phyloP scores from a whole-genome alignment of 306 rosid genomes.

The Pyrus bretschneideri region DNA sequence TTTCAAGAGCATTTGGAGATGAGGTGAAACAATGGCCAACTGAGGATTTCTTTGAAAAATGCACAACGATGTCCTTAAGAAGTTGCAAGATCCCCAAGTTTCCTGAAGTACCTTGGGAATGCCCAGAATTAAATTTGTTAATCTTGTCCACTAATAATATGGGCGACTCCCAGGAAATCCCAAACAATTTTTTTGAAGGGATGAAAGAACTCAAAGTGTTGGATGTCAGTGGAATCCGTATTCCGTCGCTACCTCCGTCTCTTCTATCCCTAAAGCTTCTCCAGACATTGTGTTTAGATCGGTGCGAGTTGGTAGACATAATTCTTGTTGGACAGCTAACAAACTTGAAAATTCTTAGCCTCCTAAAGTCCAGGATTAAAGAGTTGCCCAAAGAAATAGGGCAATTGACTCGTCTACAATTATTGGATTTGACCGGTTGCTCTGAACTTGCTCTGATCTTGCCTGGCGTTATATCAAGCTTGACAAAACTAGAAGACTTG shows the following conservation, averaged over 20 bases:
- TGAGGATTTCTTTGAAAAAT: no score
- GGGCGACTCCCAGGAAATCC: not conserved
- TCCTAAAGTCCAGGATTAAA: not conserved
- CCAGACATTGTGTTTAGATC: not conserved
- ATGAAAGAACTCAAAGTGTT: constrained; percentile 13
- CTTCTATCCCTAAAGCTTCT: constrained; percentile 5
- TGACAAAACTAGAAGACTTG: constrained; percentile 11
- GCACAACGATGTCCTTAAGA: no score
- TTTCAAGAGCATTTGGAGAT: no score
- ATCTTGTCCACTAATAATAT: no score
- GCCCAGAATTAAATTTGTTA: no score
- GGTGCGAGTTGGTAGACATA: not conserved
- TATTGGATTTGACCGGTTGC: constrained; percentile 8
- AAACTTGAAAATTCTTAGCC: constrained; percentile 8
- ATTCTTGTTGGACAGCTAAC: constrained; percentile 7
- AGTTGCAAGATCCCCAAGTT: no score
- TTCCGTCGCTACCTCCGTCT: constrained; percentile 14
- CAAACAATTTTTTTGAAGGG: constrained; percentile 6
- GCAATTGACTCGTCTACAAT: not conserved
- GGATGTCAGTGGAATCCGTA: not conserved
- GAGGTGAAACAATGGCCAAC: no score
- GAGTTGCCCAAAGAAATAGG: not conserved
- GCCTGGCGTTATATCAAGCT: not conserved
- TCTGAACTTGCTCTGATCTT: not conserved
- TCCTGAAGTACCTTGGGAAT: no score